Evolutionary conservation across 2,329 filamentous ascomycete species (phyloP), one percentile per base, ranked within the genome.

Genomic region (Ramularia collo-cygni): DNA sequence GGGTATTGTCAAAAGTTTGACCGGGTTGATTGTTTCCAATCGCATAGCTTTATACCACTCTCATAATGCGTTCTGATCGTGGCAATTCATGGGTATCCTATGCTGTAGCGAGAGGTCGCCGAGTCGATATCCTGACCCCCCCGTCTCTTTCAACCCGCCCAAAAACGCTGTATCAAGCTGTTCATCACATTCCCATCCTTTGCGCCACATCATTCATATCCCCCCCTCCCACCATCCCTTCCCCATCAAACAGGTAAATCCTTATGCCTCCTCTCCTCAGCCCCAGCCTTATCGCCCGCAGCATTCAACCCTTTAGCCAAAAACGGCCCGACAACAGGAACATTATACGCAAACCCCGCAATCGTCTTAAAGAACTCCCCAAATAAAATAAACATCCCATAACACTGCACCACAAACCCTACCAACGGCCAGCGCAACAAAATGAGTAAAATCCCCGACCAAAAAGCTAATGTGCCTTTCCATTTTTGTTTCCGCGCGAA

Each of bases 341-440:
- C 67, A 46, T 85, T 87, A 41, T 85, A 80, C 28, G 86, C 85
- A 58, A 96, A 95, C 12, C 85, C 79, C 0, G 84, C 85, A 50
- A 96, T 89, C 14, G 90, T 96, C 35, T 88, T 85, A 43, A 96
- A 75, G 67, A 96, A 96, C 65, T 98, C 92, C 26, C 92, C 92
- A 67, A 98, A 98, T 26, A 98, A 70, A 37, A 95, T 77, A 52
- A 93, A 76, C 51, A 98, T 90, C 19, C 92, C 92, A 66, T 96
- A 96, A 3, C 90, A 66, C 66, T 98, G 92, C 53, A 96, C 76
- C 42, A 83, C 57, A 67, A 98, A 98, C 18, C 92, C 92, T 47
- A 92, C 76, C 40, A 98, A 74, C 0, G 92, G 85, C 89, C 92
- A 98, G 46, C 84, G 78, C 57, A 95, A 64, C 28, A 98, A 70